Evolutionary conservation across 2,329 filamentous ascomycete species (phyloP).

Genomic region (Neopestalotiopsis sp.): DNA sequence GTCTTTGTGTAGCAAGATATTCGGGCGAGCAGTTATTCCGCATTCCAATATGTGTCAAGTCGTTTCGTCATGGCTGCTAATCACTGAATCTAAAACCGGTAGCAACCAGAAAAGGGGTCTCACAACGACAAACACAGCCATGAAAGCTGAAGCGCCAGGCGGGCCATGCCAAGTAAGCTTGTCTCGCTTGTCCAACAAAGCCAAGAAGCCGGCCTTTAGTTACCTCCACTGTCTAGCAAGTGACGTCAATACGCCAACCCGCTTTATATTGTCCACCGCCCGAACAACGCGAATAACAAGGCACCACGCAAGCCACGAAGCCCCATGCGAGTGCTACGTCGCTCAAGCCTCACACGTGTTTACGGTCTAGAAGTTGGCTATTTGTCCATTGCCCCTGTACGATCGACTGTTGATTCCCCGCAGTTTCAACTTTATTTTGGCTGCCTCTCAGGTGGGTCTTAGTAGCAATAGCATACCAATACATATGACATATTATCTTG

Average conservation of each 20-base stretch:
- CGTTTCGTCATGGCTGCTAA: not conserved
- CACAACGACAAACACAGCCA: not conserved
- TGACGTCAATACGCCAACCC: conserved; percentile 18
- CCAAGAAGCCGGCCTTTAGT: conserved; percentile 8
- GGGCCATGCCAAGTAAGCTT: conserved; percentile 15
- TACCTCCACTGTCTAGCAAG: conserved; percentile 14
- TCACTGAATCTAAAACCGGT: not conserved
- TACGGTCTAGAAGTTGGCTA: not conserved
- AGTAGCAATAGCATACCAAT: not conserved
- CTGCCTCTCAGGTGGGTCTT: not conserved
- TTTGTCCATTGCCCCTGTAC: not conserved
- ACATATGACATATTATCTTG: not conserved
- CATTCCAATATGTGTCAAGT: not conserved
- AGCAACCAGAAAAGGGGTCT: not conserved
- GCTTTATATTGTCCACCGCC: conserved; percentile 2
- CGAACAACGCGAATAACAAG: conserved; percentile 17
- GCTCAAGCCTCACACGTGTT: not conserved
- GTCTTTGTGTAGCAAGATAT: not conserved
- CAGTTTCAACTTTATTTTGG: conserved; percentile 5
- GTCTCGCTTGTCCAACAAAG: conserved; percentile 15
- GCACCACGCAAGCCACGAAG: conserved; percentile 11
- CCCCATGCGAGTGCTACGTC: not conserved
- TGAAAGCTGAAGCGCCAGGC: conserved; percentile 8
- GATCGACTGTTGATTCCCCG: conserved; percentile 1
- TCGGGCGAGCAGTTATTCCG: not conserved